Percentiles rank a stretch among this genome's conserved stretches.
Evolutionary conservation across 1,284 basidiomycete species (phyloP).

Genomic region (Sanghuangporus baumii): DNA sequence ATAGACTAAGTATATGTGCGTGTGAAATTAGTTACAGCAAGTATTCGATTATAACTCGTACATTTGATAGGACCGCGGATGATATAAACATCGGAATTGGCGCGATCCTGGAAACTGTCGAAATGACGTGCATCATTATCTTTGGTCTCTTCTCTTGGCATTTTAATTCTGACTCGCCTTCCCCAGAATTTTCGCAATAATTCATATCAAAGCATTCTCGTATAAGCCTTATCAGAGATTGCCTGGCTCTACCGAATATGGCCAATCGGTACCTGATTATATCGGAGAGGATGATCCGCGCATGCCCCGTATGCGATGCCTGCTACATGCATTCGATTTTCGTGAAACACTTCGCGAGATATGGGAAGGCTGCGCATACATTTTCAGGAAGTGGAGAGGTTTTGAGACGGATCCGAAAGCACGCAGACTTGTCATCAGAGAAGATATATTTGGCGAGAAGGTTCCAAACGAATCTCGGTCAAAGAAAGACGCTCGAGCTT

Average conservation of each 20-base stretch:
- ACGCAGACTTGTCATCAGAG: slow-evolving; percentile 42
- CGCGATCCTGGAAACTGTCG: slow-evolving; percentile 65
- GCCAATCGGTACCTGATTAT: slow-evolving; percentile 23
- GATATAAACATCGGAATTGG: slow-evolving; percentile 72
- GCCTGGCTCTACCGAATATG: background rate
- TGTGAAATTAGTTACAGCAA: background rate
- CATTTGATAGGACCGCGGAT: slow-evolving; percentile 46
- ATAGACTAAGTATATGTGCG: background rate
- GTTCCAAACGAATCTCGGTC: background rate
- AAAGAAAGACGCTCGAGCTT: background rate
- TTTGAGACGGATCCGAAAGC: slow-evolving; percentile 43
- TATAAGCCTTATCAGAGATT: slow-evolving; percentile 53
- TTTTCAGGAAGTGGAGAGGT: slow-evolving; percentile 46
- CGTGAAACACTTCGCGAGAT: slow-evolving; percentile 61
- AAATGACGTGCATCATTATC: slow-evolving; percentile 60
- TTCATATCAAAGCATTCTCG: slow-evolving; percentile 72
- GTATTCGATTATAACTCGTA: background rate
- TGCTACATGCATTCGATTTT: slow-evolving; percentile 63
- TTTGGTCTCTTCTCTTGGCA: background rate
- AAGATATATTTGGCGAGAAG: slow-evolving; percentile 43
- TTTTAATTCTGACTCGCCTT: slow-evolving; percentile 9
- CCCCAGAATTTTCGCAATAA: slow-evolving; percentile 54
- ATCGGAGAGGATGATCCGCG: slow-evolving; percentile 24
- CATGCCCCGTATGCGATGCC: slow-evolving; percentile 47
- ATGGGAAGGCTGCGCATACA: slow-evolving; percentile 48